Conservation (phyloP, 257 asterid species). For the Solanum tarapatanum region DNA sequence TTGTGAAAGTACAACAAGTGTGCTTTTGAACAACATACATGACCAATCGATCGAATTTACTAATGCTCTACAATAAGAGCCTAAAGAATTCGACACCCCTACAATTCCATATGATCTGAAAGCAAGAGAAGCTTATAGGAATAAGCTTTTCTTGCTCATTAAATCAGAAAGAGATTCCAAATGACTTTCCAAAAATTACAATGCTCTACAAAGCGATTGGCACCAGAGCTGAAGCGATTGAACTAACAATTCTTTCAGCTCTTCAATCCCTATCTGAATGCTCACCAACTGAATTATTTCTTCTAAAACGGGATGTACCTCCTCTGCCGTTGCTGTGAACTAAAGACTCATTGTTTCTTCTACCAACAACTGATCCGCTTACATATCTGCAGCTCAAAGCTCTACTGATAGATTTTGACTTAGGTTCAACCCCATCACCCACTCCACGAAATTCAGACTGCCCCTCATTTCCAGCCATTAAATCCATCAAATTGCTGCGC, state of each 20-base stretch:
- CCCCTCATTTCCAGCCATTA: conserved; percentile 38
- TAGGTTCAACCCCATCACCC: conserved; percentile 5
- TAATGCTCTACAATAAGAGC: conserved; percentile 4
- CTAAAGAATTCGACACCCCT: conserved; percentile 13
- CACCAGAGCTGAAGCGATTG: conserved; percentile 15
- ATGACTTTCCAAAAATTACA: neutral
- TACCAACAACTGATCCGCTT: conserved; percentile 20
- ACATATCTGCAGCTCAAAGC: conserved; percentile 43
- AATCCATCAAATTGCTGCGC: conserved; percentile 53
- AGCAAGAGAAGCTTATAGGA: conserved; percentile 16
- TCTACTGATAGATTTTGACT: conserved; percentile 10
- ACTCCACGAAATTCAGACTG: conserved; percentile 10
- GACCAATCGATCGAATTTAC: neutral
- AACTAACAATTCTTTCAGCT: neutral
- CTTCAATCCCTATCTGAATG: conserved; percentile 10
- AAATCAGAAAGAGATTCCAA: conserved; percentile 5
- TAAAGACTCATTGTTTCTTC: conserved; percentile 13
- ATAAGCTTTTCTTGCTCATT: conserved; percentile 13
- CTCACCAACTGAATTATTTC: conserved; percentile 20
- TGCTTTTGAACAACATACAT: conserved; percentile 13
- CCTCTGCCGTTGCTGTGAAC: conserved; percentile 21
- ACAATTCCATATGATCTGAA: conserved; percentile 6
- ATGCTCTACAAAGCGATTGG: conserved; percentile 4
- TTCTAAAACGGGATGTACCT: conserved; percentile 7
- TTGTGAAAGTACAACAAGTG: conserved; percentile 2